phyloP scores from a whole-genome alignment of 2,329 filamentous ascomycete species.

The Rhinocladiella mackenziei region DNA sequence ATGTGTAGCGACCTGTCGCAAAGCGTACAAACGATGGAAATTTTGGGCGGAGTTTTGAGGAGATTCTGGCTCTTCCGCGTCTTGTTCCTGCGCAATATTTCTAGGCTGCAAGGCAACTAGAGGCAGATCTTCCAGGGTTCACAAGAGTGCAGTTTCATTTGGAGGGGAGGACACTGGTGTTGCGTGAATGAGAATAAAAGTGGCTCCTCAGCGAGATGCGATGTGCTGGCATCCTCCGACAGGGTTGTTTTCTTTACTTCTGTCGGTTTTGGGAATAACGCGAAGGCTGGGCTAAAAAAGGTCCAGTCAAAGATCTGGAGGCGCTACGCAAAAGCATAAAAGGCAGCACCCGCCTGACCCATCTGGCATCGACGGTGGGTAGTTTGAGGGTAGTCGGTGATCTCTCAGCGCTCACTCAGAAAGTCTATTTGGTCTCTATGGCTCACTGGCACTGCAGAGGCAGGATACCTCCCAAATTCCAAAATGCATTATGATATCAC shows the following conservation, averaged over 20 bases:
- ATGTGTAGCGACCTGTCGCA: no score
- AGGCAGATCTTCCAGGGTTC: conserved; percentile 9
- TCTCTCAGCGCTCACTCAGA: no score
- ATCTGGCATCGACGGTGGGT: neutral
- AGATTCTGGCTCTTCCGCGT: conserved; percentile 5
- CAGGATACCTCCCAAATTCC: neutral
- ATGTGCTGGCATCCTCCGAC: conserved; percentile 22
- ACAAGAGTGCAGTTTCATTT: no score
- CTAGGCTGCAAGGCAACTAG: conserved; percentile 12
- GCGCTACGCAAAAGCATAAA: neutral
- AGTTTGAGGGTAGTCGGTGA: no score
- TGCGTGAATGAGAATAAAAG: conserved; percentile 4
- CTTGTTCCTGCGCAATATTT: conserved; percentile 16
- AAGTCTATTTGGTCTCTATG: no score
- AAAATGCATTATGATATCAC: conserved; percentile 41
- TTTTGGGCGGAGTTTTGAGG: conserved; percentile 2
- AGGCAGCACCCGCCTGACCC: neutral
- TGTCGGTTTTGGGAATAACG: conserved; percentile 22
- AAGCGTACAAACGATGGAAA: conserved; percentile 5
- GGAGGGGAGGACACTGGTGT: neutral
- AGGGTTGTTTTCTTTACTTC: conserved; percentile 21
- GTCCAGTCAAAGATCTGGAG: neutral
- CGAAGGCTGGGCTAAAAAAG: conserved; percentile 2
- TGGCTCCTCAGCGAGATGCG: conserved; percentile 1
- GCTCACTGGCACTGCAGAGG: no score